Evolutionary conservation across 2,329 filamentous ascomycete genomes (phyloP).

Genomic region (Podosphaera xanthii): DNA sequence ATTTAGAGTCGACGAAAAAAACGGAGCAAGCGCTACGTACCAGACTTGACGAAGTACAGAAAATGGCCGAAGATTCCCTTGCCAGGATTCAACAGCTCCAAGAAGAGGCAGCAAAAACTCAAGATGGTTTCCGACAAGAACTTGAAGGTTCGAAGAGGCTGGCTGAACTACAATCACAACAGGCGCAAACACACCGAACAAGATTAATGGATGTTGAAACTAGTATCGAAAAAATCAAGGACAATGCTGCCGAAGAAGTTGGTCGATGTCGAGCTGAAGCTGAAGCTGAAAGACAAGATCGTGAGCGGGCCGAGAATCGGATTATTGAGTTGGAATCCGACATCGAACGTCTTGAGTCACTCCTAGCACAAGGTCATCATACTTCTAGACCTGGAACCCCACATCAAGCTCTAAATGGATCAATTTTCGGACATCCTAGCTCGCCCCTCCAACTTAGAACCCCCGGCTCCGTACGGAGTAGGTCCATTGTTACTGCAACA

Average conservation of each 20-base stretch:
- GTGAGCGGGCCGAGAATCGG: constrained; percentile 35
- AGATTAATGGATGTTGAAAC: constrained; percentile 47
- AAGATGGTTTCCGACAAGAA: constrained; percentile 72
- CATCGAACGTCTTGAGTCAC: constrained; percentile 34
- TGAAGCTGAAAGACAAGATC: constrained; percentile 34
- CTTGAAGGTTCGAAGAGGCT: constrained; percentile 61
- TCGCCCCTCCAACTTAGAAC: constrained; percentile 34
- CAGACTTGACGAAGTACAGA: constrained; percentile 61
- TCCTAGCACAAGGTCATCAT: constrained; percentile 19
- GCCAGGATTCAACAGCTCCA: constrained; percentile 65
- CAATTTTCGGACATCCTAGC: constrained; percentile 25
- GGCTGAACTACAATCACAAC: constrained; percentile 59
- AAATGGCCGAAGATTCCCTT: constrained; percentile 69
- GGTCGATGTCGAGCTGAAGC: constrained; percentile 28
- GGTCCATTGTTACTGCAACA: constrained; percentile 32
- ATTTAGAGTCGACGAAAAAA: constrained; percentile 53
- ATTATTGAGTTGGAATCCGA: constrained; percentile 41
- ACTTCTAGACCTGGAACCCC: constrained; percentile 37
- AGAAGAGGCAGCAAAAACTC: constrained; percentile 57
- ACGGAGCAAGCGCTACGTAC: constrained; percentile 61
- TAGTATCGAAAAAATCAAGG: constrained; percentile 32
- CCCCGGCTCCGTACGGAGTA: constrained; percentile 31
- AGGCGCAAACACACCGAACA: constrained; percentile 47
- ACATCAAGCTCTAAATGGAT: constrained; percentile 27
- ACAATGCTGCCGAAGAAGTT: constrained; percentile 37